Percentiles rank a stretch among this genome's conserved stretches.
phyloP scores from a whole-genome alignment of 176 grass and related monocot species.

The Eleusine coracana region DNA sequence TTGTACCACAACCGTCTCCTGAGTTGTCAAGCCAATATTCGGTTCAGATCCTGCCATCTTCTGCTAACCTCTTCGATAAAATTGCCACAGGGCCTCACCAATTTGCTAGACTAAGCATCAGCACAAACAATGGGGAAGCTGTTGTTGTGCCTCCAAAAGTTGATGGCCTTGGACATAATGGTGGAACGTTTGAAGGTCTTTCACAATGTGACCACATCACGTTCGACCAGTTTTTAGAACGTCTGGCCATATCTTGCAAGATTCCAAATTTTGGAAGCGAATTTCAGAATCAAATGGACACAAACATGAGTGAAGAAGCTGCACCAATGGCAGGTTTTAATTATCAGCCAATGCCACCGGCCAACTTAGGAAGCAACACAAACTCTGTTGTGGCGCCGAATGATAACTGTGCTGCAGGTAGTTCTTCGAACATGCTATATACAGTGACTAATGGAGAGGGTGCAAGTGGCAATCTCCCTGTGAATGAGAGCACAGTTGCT shows the following conservation, averaged over 20 bases:
- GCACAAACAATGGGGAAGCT: slow-evolving; percentile 8
- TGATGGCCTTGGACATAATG: slow-evolving; percentile 9
- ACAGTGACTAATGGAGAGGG: slow-evolving; percentile 10
- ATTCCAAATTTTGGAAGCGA: slow-evolving; percentile 5
- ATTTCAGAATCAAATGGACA: slow-evolving; percentile 9
- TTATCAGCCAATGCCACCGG: slow-evolving; percentile 18
- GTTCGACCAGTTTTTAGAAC: background rate
- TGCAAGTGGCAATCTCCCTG: slow-evolving; percentile 9
- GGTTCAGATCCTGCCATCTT: background rate
- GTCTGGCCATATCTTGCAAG: background rate
- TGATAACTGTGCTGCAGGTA: background rate
- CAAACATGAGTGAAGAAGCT: background rate
- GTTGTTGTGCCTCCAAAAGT: background rate
- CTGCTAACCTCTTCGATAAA: background rate
- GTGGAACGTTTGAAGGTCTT: slow-evolving; percentile 11
- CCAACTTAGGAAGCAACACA: slow-evolving; percentile 21
- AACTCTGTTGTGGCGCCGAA: slow-evolving; percentile 1
- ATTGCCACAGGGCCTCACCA: background rate
- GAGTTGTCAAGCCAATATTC: background rate
- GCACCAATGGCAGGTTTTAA: background rate
- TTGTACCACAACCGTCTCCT: background rate
- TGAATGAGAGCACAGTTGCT: background rate
- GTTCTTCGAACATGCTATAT: slow-evolving; percentile 12
- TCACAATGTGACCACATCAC: background rate
- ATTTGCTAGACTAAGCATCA: slow-evolving; percentile 13